These are phyloP conservation scores for Solanum acaule DNA, from an alignment of 257 asterid species.

Conservation along the genomic window DNA sequence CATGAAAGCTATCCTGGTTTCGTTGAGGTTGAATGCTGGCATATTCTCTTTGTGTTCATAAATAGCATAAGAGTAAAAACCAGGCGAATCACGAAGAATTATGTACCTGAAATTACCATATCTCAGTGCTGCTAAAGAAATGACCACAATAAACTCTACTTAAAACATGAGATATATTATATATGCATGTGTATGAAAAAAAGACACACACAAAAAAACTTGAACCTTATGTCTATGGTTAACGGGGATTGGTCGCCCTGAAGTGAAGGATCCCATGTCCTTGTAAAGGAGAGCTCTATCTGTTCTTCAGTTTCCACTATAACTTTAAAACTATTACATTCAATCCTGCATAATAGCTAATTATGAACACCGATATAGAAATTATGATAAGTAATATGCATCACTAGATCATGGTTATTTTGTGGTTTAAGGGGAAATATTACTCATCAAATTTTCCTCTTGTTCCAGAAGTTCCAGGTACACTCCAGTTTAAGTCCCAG, in stretches of 20 bases:
- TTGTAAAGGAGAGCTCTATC: slow-evolving; percentile 71
- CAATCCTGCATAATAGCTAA: slow-evolving; percentile 37
- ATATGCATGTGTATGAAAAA: not conserved
- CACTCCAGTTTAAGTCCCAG: slow-evolving; percentile 46
- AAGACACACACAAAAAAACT: not conserved
- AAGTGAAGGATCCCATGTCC: slow-evolving; percentile 65
- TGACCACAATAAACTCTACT: not conserved
- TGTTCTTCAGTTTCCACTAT: slow-evolving; percentile 45
- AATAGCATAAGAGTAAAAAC: slow-evolving; percentile 50
- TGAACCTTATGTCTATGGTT: slow-evolving; percentile 65
- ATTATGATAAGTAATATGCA: not conserved
- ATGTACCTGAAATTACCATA: slow-evolving; percentile 22
- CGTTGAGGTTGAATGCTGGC: slow-evolving; percentile 44
- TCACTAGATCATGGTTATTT: not conserved
- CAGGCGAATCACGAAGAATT: slow-evolving; percentile 33
- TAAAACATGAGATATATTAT: not conserved
- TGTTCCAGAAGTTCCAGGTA: slow-evolving; percentile 29
- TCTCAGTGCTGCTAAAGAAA: not conserved
- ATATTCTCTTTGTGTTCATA: slow-evolving; percentile 32
- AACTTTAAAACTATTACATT: slow-evolving; percentile 46
- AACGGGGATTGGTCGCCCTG: slow-evolving; percentile 53
- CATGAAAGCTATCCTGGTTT: slow-evolving; percentile 50
- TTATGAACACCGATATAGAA: not conserved
- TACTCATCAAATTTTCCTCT: slow-evolving; percentile 40
- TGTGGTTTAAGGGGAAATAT: not conserved